Conservation (phyloP, 2,329 filamentous ascomycete genomes). For the Fusarium miscanthi region DNA sequence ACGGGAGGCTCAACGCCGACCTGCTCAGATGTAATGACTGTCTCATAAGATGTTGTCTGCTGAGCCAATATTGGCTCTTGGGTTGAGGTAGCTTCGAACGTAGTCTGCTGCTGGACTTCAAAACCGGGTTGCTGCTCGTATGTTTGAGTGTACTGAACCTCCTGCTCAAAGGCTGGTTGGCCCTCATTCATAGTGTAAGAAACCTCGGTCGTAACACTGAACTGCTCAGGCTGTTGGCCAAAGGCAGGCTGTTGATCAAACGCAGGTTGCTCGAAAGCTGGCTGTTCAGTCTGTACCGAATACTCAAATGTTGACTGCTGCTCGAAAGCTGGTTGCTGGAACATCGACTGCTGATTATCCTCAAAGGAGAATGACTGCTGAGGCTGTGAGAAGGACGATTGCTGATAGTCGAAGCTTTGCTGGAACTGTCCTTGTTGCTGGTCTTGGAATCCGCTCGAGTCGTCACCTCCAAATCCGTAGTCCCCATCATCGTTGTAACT, state of each 20-base stretch:
- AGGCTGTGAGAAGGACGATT: conserved; percentile 2
- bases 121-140: conserved; percentile 20
- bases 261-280: background rate
- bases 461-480: background rate
- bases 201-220: background rate
- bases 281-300: conserved; percentile 4
- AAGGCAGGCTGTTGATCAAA: conserved; percentile 8
- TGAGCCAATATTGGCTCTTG: conserved; percentile 4
- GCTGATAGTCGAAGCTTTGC: conserved; percentile 22
- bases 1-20: background rate
- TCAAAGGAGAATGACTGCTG: conserved; percentile 14
- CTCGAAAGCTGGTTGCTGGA: conserved; percentile 21
- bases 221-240: conserved; percentile 21
- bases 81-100: background rate
- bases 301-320: conserved; percentile 27
- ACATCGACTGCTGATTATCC: background rate
- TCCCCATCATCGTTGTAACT: conserved; percentile 4
- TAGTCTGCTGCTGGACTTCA: conserved; percentile 22
- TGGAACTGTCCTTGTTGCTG: conserved; percentile 30
- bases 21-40: background rate
- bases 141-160: conserved; percentile 12
- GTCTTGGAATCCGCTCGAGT: conserved; percentile 3
- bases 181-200: conserved; percentile 1
- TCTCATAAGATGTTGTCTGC: background rate
- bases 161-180: conserved; percentile 1